Percentiles rank a stretch among this genome's conserved stretches.
phyloP scores from a whole-genome alignment of 495 filamentous ascomycete species.

The Sphaerosporella brunnea region DNA sequence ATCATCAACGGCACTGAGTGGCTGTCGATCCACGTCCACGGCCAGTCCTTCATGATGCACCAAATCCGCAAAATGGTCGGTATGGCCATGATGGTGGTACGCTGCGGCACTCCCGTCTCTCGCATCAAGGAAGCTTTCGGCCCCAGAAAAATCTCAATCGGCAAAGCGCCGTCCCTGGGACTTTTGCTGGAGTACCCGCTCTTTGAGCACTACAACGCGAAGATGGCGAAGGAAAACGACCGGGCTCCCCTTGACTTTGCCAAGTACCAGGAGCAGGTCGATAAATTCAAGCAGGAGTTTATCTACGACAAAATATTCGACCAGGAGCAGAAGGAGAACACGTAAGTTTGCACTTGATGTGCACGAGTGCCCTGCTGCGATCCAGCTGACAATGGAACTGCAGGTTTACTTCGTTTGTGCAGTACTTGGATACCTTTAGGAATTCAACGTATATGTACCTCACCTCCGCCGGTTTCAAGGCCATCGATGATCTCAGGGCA shows the following conservation, averaged over 20 bases:
- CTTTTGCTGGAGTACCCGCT: slow-evolving; percentile 77
- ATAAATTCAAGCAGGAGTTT: slow-evolving; percentile 76
- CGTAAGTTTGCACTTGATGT: slow-evolving; percentile 49
- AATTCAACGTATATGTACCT: slow-evolving; percentile 18
- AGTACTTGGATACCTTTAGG: slow-evolving; percentile 19
- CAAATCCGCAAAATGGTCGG: slow-evolving; percentile 98
- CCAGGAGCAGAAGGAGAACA: slow-evolving; percentile 61
- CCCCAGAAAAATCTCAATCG: slow-evolving; percentile 55
- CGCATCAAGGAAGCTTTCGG: slow-evolving; percentile 54
- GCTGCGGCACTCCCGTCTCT: slow-evolving; percentile 51
- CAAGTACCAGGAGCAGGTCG: slow-evolving; percentile 56
- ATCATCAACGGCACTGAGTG: slow-evolving; percentile 81
- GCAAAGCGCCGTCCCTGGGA: slow-evolving; percentile 79
- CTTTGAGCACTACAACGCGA: slow-evolving; percentile 66
- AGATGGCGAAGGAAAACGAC: slow-evolving; percentile 35
- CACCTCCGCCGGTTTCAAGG: slow-evolving; percentile 19
- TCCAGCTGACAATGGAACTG: too few species aligned
- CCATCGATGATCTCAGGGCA: slow-evolving; percentile 20
- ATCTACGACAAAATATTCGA: slow-evolving; percentile 86
- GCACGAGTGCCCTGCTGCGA: too few species aligned
- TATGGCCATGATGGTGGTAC: slow-evolving; percentile 67
- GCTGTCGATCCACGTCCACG: slow-evolving; percentile 88
- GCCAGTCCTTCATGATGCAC: slow-evolving; percentile 99
- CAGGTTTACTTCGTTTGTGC: slow-evolving; percentile 22
- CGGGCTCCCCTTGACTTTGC: slow-evolving; percentile 56